These are phyloP conservation scores for Geotrichum europaeum DNA, from an alignment of 1,139 yeast genomes.

Conservation along the genomic window DNA sequence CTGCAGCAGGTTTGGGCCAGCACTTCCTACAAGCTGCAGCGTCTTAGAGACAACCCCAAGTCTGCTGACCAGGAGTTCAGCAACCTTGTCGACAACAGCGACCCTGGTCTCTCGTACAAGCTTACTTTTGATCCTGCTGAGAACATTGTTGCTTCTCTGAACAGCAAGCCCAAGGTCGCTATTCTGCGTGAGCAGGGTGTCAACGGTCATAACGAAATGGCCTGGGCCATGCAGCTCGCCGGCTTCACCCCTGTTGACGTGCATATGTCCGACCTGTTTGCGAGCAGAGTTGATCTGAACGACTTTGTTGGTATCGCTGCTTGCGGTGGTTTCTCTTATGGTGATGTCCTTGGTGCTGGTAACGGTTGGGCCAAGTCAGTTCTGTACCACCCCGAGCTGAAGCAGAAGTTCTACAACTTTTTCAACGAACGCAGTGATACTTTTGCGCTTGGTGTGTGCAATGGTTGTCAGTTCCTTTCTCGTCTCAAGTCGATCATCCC, in stretches of 20 bases:
- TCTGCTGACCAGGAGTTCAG: slow-evolving; percentile 83
- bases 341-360: slow-evolving; percentile 98
- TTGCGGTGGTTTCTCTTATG: slow-evolving; percentile 98
- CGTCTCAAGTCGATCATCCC: slow-evolving; percentile 85
- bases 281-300: slow-evolving; percentile 65
- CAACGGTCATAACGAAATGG: slow-evolving; percentile 98
- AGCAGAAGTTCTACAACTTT: slow-evolving; percentile 68
- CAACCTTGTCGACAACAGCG: slow-evolving; percentile 65
- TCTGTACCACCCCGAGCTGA: slow-evolving; percentile 72
- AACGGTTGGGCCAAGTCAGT: slow-evolving; percentile 99
- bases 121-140: slow-evolving; percentile 51
- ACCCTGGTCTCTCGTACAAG: slow-evolving; percentile 85
- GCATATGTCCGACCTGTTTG: slow-evolving; percentile 89
- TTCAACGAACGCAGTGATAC: slow-evolving; percentile 86
- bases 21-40: slow-evolving; percentile 87
- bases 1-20: slow-evolving; percentile 83
- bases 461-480: slow-evolving; percentile 95
- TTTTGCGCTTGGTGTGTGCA: slow-evolving; percentile 98
- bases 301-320: slow-evolving; percentile 94
- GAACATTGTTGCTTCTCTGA: slow-evolving; percentile 33
- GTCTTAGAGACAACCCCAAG: slow-evolving; percentile 88
- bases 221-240: slow-evolving; percentile 92
- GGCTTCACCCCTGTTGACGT: slow-evolving; percentile 93
- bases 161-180: slow-evolving; percentile 77
- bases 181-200: slow-evolving; percentile 98